Conservation (phyloP, 139 green algal species). For the Chlamydomonas incerta region DNA sequence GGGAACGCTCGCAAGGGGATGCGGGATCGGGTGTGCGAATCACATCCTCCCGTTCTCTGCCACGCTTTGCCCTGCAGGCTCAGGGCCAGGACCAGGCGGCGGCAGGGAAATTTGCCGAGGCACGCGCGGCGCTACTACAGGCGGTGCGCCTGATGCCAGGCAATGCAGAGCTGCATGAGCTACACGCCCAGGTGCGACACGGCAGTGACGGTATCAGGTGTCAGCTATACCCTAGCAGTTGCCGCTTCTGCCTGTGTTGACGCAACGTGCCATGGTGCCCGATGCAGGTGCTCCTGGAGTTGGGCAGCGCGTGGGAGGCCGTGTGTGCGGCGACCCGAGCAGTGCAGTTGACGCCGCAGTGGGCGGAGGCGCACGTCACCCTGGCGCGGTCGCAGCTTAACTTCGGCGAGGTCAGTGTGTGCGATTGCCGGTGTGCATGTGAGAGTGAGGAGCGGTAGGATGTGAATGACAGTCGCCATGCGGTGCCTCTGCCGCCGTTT, state of each 20-base stretch:
- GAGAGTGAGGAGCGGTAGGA: no score
- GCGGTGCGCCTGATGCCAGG: conserved; percentile 37
- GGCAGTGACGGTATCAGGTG: not conserved
- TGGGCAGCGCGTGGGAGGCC: conserved; percentile 48
- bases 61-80: not conserved
- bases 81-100: not conserved
- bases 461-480: no score
- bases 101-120: not conserved
- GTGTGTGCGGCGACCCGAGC: conserved; percentile 44
- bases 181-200: conserved; percentile 20
- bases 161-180: conserved; percentile 36
- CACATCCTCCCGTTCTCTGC: no score
- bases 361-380: conserved; percentile 46
- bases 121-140: conserved; percentile 2
- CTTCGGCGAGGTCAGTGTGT: conserved; percentile 31
- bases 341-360: conserved; percentile 21
- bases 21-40: no score
- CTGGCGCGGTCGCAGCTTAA: conserved; percentile 55
- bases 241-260: not conserved
- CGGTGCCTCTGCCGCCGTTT: not conserved
- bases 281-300: conserved; percentile 45
- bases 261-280: not conserved
- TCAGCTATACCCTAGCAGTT: not conserved
- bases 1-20: no score
- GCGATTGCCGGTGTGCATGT: not conserved